Conservation (phyloP, 2,329 filamentous ascomycete species). For the Aspergillus hortae region DNA sequence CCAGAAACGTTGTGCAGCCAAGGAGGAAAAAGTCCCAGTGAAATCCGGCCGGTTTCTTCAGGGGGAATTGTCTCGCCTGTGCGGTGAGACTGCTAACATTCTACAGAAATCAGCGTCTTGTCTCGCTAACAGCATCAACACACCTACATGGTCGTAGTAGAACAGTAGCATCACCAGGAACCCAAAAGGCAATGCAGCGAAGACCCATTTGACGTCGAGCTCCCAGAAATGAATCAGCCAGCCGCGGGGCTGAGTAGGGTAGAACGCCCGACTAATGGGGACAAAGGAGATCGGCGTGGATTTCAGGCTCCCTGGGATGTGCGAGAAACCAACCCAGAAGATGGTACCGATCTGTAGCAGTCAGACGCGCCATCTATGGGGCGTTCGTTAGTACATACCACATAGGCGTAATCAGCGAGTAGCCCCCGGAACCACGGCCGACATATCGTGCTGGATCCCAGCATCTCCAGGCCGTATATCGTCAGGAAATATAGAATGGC, state of each 20-base stretch:
- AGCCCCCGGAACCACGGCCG: slow-evolving; percentile 44
- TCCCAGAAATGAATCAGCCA: slow-evolving; percentile 83
- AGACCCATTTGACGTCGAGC: slow-evolving; percentile 65
- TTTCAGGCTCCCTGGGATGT: slow-evolving; percentile 73
- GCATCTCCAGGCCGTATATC: slow-evolving; percentile 46
- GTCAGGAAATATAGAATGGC: slow-evolving; percentile 52
- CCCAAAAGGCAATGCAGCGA: slow-evolving; percentile 77
- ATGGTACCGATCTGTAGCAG: slow-evolving; percentile 48
- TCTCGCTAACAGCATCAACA: slow-evolving; percentile 13
- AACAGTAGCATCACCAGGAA: slow-evolving; percentile 76
- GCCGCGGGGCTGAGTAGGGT: slow-evolving; percentile 64
- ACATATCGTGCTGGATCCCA: slow-evolving; percentile 51
- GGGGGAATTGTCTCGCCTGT: slow-evolving; percentile 73
- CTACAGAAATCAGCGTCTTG: background rate
- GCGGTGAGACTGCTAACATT: slow-evolving; percentile 74
- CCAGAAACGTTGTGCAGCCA: slow-evolving; percentile 68
- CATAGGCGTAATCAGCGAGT: slow-evolving; percentile 53
- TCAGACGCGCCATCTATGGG: background rate
- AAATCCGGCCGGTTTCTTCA: slow-evolving; percentile 74
- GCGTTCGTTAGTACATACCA: slow-evolving; percentile 27
- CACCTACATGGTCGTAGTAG: slow-evolving; percentile 82
- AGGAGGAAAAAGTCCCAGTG: slow-evolving; percentile 80
- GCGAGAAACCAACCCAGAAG: slow-evolving; percentile 83
- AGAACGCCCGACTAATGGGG: slow-evolving; percentile 70
- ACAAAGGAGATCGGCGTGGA: slow-evolving; percentile 64